Evolutionary conservation across 2,329 filamentous ascomycete genomes (phyloP).

Genomic region (Neofusicoccum cordaticola): DNA sequence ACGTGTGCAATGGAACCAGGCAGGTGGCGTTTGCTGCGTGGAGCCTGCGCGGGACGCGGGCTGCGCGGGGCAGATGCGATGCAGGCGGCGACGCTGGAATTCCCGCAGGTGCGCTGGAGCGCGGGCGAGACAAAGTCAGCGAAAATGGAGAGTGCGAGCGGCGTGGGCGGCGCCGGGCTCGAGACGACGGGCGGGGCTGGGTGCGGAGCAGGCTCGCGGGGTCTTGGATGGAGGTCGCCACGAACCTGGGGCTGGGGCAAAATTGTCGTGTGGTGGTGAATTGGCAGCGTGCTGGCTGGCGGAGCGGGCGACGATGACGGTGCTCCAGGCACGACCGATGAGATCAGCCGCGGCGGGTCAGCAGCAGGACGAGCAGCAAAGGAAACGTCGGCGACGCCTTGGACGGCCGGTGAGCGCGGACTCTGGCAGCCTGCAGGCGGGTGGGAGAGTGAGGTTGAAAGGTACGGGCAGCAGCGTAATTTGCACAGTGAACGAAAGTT

Average conservation of each 20-base stretch:
- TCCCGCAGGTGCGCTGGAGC: conserved; percentile 3
- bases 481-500: conserved; percentile 14
- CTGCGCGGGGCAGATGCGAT: conserved; percentile 8
- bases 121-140: conserved; percentile 10
- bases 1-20: conserved; percentile 3
- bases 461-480: conserved; percentile 13
- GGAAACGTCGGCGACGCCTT: conserved; percentile 13
- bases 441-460: conserved; percentile 10
- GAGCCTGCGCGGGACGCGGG: conserved; percentile 12
- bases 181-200: not conserved
- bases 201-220: not conserved
- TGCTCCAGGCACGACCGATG: conserved; percentile 17
- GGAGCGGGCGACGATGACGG: conserved; percentile 17
- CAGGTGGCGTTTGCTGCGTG: conserved; percentile 4
- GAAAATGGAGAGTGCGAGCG: not conserved
- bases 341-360: conserved; percentile 13
- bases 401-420: conserved; percentile 8
- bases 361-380: conserved; percentile 12
- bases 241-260: conserved; percentile 14
- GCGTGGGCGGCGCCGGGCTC: not conserved
- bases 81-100: conserved; percentile 10
- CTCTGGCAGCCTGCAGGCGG: conserved; percentile 11
- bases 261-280: conserved; percentile 17
- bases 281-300: conserved; percentile 11
- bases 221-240: conserved; percentile 2